phyloP scores from a whole-genome alignment of 768 basidiomycete genomes.

The Dioszegia aurantiaca region DNA sequence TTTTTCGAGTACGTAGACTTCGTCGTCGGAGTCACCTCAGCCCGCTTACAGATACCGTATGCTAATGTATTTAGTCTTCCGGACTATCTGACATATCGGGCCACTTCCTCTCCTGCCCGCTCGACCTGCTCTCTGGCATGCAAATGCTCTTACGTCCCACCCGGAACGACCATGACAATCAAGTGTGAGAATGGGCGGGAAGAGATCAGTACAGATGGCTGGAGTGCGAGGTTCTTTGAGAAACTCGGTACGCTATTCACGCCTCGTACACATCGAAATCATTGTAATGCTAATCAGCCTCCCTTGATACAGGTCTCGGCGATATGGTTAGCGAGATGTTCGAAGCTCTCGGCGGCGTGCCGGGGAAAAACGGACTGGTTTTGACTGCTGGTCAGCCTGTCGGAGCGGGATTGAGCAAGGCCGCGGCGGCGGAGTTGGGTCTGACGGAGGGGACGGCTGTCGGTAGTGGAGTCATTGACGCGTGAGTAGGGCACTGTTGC shows the following conservation, averaged over 20 bases:
- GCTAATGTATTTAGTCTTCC: too few species aligned
- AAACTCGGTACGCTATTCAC: conserved; percentile 65
- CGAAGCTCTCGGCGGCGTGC: conserved; percentile 69
- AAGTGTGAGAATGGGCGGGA: conserved; percentile 46
- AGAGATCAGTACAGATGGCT: conserved; percentile 62
- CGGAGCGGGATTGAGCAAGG: conserved; percentile 72
- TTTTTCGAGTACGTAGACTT: conserved; percentile 58
- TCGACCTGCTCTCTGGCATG: conserved; percentile 93
- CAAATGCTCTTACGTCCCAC: conserved; percentile 90
- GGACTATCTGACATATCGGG: conserved; percentile 92
- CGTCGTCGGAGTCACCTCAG: conserved; percentile 43
- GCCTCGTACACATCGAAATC: too few species aligned
- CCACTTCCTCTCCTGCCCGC: conserved; percentile 70
- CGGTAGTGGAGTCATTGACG: conserved; percentile 92
- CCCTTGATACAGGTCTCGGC: conserved; percentile 32
- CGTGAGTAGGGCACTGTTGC: conserved; percentile 60
- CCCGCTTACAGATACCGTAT: too few species aligned
- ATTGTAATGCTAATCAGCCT: conserved; percentile 5
- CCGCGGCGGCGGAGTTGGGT: conserved; percentile 80
- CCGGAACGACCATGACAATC: conserved; percentile 52
- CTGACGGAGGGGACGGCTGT: conserved; percentile 81
- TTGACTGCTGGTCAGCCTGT: conserved; percentile 79
- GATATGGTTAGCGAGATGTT: conserved; percentile 61
- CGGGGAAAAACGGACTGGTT: conserved; percentile 59
- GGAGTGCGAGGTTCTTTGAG: conserved; percentile 83